Conservation (phyloP, 805 yeast species). For the Starmerella powellii region DNA sequence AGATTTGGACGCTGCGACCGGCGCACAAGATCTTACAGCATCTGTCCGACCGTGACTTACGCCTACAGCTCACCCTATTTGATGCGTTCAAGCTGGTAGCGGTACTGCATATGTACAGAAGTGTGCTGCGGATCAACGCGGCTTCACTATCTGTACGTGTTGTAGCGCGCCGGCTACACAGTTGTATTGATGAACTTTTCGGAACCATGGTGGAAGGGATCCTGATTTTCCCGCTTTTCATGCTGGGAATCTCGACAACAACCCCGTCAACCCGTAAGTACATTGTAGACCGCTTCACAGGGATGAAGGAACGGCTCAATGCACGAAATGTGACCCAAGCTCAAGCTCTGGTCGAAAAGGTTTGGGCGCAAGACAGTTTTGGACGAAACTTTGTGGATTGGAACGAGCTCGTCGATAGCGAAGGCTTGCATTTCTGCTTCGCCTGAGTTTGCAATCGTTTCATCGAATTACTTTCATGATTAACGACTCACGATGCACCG, state of each 20-base stretch:
- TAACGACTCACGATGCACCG: too few species aligned
- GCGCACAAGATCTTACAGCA: conserved; percentile 36
- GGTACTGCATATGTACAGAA: conserved; percentile 52
- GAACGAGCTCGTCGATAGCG: conserved; percentile 49
- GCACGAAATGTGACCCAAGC: conserved; percentile 50
- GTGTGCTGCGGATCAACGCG: conserved; percentile 49
- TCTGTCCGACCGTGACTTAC: conserved; percentile 39
- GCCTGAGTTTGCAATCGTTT: too few species aligned
- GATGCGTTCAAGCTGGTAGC: conserved; percentile 62
- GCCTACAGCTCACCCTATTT: conserved; percentile 55
- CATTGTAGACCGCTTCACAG: conserved; percentile 43
- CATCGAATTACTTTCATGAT: too few species aligned
- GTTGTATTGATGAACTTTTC: conserved; percentile 48
- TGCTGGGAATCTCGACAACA: conserved; percentile 60
- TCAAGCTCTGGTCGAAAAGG: conserved; percentile 32
- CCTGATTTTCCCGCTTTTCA: conserved; percentile 63
- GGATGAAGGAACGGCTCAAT: conserved; percentile 48
- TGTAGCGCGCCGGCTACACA: conserved; percentile 41
- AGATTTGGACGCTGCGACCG: conserved; percentile 43
- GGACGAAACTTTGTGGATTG: conserved; percentile 62
- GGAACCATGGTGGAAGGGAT: conserved; percentile 61
- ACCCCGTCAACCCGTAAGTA: conserved; percentile 39
- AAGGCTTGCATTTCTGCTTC: conserved; percentile 72
- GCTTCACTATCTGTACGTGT: conserved; percentile 52
- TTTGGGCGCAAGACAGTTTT: conserved; percentile 33